Evolutionary conservation across 2,329 filamentous ascomycete genomes (phyloP).

Genomic region (Aureobasidium sp.): DNA sequence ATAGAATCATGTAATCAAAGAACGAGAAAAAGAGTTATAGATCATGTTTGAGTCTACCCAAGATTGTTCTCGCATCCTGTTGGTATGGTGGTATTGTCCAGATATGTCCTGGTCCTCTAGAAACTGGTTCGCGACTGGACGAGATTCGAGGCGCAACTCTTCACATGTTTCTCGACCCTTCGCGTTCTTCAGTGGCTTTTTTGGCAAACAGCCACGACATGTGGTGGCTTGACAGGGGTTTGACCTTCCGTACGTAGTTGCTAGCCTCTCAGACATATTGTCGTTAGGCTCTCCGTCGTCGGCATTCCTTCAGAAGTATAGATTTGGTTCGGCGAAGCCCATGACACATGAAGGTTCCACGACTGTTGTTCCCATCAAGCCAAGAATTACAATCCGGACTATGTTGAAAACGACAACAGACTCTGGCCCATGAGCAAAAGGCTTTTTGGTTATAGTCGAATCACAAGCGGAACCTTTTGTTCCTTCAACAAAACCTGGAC

Average conservation of each 20-base stretch:
- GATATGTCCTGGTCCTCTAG: not conserved
- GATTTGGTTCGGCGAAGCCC: not conserved
- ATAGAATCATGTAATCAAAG: constrained; percentile 11
- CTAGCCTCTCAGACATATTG: not conserved
- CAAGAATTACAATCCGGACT: not conserved
- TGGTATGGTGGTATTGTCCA: not conserved
- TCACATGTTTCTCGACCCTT: not conserved
- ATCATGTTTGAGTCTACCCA: not conserved
- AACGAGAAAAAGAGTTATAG: constrained; percentile 8
- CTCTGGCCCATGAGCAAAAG: not conserved
- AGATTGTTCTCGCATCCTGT: not conserved
- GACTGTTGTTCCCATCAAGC: not conserved
- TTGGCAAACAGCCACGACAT: not conserved
- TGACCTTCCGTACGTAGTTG: not conserved
- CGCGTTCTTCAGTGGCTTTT: not conserved
- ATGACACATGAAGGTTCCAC: not conserved
- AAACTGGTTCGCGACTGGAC: not conserved
- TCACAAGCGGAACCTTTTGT: too few relatives aligned
- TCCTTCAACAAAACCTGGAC: not conserved
- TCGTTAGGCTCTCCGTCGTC: not conserved
- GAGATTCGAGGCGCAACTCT: not conserved
- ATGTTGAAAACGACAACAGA: not conserved
- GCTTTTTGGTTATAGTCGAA: not conserved
- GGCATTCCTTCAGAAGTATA: not conserved
- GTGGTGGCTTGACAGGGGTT: not conserved